Evolutionary conservation across 805 yeast species (phyloP), one percentile per base, ranked within the genome.

Genomic region (Cyberlindnera euphorbiae): DNA sequence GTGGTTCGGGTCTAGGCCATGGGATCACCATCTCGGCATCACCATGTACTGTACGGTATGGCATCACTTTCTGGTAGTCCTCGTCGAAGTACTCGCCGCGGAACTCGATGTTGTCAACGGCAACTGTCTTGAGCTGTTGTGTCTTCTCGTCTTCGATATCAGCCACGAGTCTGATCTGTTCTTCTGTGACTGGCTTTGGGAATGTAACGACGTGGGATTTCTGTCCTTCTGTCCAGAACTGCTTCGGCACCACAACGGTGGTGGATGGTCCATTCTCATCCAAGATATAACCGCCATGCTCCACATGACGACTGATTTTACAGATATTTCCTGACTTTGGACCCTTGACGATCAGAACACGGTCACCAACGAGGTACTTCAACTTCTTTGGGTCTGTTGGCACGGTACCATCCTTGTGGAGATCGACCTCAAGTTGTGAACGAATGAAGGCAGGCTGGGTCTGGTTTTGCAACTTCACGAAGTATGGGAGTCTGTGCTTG

Each of bases 1-100:
- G 46, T 16, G 58, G 57, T 23, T 69, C 77, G 2, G 93, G 89
- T 49, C 75, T 72, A 26, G 96, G 96, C 95, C 95, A 90, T 36
- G 97, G 97, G 33, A 89, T 79, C 17, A 78, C 74, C 35, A 86
- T 64, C 35, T 77, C 72, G 28, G 73, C 75, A 49, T 82, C 79
- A 47, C 83, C 79, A 45, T 73, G 73, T 17, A 89, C 86, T 48
- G 77, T 75, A 60, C 97, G 76, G 41, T 75, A 75, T 21, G 95
- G 95, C 66, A 86, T 62, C 70, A 81, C 73, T 51, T 69, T 69
- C 55, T 79, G 80, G 59, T 81, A 79, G 47, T 81, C 75, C 30
- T 74, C 75, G 54, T 88, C 95, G 58, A 73, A 90, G 55, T 82
- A 81, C 33, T 66, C 62, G 16, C 85, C 95, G 34, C 72, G 73